Conservation (phyloP, 2,329 filamentous ascomycete genomes). For the Claviceps cyperi region DNA sequence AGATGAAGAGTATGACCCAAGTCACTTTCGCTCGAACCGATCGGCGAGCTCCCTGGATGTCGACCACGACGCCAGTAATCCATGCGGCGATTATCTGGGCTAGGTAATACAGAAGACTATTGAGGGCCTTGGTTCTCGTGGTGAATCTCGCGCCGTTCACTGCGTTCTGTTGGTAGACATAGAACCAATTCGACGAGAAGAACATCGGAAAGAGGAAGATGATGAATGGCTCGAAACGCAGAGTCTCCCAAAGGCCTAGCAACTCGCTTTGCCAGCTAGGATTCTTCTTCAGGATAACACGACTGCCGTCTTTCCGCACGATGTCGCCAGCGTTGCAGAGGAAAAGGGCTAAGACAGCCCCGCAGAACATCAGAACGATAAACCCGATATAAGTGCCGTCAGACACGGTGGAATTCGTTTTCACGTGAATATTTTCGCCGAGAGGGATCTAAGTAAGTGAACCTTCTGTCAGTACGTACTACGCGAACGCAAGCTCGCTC, state of each 20-base stretch:
- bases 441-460: constrained; percentile 36
- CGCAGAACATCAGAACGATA: constrained; percentile 65
- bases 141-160: constrained; percentile 41
- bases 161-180: constrained; percentile 44
- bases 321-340: constrained; percentile 60
- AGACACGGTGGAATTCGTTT: constrained; percentile 32
- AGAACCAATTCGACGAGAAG: constrained; percentile 41
- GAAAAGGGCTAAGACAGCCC: constrained; percentile 53
- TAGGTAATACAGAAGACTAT: constrained; percentile 40
- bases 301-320: constrained; percentile 61
- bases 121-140: constrained; percentile 39
- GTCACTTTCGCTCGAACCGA: constrained; percentile 56
- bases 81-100: constrained; percentile 40
- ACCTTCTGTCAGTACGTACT: background rate
- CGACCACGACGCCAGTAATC: constrained; percentile 30
- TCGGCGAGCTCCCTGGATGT: constrained; percentile 66
- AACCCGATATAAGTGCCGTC: constrained; percentile 84
- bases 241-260: constrained; percentile 57
- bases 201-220: constrained; percentile 43
- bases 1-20: constrained; percentile 42
- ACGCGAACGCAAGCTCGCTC: background rate
- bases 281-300: constrained; percentile 80
- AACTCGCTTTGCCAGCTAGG: constrained; percentile 75
- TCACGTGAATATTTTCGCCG: constrained; percentile 51
- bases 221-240: constrained; percentile 57